A percentile compares a stretch with the other conserved stretches of the same genome.
These are phyloP conservation scores for Exophiala aquamarina DNA, from an alignment of 2,329 filamentous ascomycete genomes.

Conservation along the genomic window DNA sequence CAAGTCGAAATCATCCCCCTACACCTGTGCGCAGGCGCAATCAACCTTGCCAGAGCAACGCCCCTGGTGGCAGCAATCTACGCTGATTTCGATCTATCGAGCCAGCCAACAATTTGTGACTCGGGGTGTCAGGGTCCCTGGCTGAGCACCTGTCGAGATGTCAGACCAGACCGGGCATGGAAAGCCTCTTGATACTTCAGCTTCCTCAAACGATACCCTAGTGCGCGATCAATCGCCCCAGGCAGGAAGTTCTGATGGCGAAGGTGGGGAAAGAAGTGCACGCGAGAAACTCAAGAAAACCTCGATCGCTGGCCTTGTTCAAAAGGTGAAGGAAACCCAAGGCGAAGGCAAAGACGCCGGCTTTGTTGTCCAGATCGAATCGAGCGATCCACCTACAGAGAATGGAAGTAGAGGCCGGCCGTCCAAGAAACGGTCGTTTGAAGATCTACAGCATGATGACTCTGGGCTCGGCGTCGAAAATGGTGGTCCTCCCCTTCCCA, in stretches of 20 bases:
- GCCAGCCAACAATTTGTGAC: too few relatives aligned
- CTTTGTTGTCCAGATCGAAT: constrained; percentile 26
- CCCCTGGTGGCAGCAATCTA: too few relatives aligned
- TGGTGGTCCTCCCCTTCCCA: constrained; percentile 19
- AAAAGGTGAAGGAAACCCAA: constrained; percentile 16
- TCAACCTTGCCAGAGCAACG: too few relatives aligned
- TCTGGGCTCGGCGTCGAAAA: constrained; percentile 23
- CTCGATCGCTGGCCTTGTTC: constrained; percentile 49
- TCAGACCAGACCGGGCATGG: constrained; percentile 5
- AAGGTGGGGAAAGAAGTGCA: constrained; percentile 55
- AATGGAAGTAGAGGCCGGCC: constrained; percentile 32
- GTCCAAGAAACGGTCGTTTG: constrained; percentile 43
- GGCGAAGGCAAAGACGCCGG: constrained; percentile 32
- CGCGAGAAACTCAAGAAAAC: constrained; percentile 63
- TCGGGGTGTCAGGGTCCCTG: too few relatives aligned
- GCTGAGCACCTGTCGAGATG: constrained; percentile 4
- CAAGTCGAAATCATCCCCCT: too few relatives aligned
- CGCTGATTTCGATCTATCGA: too few relatives aligned
- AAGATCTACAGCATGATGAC: constrained; percentile 40
- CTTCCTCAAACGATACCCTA: constrained; percentile 8
- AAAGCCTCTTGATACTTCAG: not conserved
- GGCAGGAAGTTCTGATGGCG: constrained; percentile 24
- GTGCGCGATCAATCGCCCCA: constrained; percentile 16
- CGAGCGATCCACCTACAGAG: constrained; percentile 26
- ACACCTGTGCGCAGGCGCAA: too few relatives aligned